Evolutionary conservation across 331 rosid genomes (phyloP), one percentile per base, ranked within the genome.

Genomic region (Pyrus hybrid): DNA sequence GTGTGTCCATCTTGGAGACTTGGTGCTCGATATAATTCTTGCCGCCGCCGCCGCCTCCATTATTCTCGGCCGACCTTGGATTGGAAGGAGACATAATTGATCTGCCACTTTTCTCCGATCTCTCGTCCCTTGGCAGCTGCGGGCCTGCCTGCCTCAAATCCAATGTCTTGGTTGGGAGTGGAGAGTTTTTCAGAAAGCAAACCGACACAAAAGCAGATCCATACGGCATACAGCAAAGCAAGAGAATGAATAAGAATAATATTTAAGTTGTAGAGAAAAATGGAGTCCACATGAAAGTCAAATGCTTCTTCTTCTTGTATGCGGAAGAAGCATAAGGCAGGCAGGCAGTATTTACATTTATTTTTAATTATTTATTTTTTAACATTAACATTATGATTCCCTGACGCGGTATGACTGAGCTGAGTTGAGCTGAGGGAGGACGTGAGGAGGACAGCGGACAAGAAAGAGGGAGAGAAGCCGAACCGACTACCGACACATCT

Each of bases 1-100:
- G 93, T 69, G 97, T 92, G 58, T 92, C 97, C 65, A 90, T 47
- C 78, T 85, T 92, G 22, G 97, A 92, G 47, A 92, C 93, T 37
- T 77, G 89, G 35, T 92, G 97, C 79, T 92, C 89, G 5, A 88
- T 85, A 78, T 80, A 88, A 77, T 83, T 90, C 71, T 69, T 77
- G 8, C 66, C 74, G 17, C 18, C 51, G 33, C 49, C 67, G 8
- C 67, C 67, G 7, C 67, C 67, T 62, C 37, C 67, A 7, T 20
- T 4, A n/a, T 5, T 61, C 30, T 35, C 12, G 20, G 6, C 57
- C 70, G 70, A 28, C 61, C 23, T 28, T 6, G 70, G 70, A 45
- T 74, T 63, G 18, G 80, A 77, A 30, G 80, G 80, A 22, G 80
- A 69, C 80, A 77, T 77, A 25, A 26, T 17, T 56, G 8, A 10